Conservation (phyloP, 1,284 basidiomycete species). For the Ganoderma leucocontextum region DNA sequence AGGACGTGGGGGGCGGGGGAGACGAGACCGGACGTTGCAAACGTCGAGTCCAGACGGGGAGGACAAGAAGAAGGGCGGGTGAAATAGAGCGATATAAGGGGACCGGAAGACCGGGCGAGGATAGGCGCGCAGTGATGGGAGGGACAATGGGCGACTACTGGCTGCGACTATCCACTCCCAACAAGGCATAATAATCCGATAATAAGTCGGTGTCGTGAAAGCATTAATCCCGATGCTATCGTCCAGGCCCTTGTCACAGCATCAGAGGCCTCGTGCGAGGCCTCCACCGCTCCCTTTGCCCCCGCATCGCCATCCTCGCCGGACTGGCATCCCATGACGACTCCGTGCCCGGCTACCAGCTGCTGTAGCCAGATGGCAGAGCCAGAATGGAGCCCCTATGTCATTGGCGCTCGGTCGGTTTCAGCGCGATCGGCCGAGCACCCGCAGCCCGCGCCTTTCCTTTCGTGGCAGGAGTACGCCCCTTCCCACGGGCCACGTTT, state of each 20-base stretch:
- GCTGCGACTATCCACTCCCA: slow-evolving; percentile 10
- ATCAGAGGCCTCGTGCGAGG: slow-evolving; percentile 36
- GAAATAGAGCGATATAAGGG: slow-evolving; percentile 46
- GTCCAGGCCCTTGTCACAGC: slow-evolving; percentile 28
- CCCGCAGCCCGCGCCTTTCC: slow-evolving; percentile 6
- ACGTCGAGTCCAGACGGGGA: slow-evolving; percentile 43
- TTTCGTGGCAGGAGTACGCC: not conserved
- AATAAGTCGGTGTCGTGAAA: slow-evolving; percentile 30
- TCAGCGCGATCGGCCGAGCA: slow-evolving; percentile 4
- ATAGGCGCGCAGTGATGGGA: slow-evolving; percentile 35
- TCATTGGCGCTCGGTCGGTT: not conserved
- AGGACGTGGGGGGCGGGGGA: slow-evolving; percentile 34
- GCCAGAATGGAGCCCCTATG: slow-evolving; percentile 11
- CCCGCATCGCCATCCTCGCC: slow-evolving; percentile 26
- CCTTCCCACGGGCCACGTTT: slow-evolving; percentile 67
- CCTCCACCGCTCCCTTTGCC: slow-evolving; percentile 32
- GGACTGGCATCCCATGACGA: slow-evolving; percentile 17
- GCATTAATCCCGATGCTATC: slow-evolving; percentile 34
- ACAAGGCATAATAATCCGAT: slow-evolving; percentile 32
- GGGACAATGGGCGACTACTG: slow-evolving; percentile 30
- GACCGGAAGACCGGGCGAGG: slow-evolving; percentile 40
- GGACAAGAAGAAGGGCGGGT: slow-evolving; percentile 44
- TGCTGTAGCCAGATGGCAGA: not conserved
- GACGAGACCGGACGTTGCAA: slow-evolving; percentile 40
- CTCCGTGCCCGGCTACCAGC: not conserved